Conservation (phyloP, 129 eudicot genomes). For the Flaveria robusta region DNA sequence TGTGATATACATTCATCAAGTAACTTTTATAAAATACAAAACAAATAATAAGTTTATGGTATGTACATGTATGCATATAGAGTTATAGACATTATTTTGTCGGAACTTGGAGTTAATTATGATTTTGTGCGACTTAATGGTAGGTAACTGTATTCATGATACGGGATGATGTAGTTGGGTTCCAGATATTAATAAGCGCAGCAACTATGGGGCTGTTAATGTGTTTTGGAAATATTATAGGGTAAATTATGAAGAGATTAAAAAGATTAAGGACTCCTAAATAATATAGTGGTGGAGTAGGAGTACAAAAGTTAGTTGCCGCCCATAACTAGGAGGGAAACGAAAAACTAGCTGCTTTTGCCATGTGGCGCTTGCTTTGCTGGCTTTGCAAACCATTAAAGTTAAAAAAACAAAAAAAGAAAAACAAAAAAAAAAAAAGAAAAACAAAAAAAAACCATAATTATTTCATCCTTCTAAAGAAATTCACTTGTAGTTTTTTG, state of each 20-base stretch:
- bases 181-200: not conserved
- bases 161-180: not conserved
- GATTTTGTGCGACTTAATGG: too few species aligned
- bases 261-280: not conserved
- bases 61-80: too few species aligned
- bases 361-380: constrained; percentile 26
- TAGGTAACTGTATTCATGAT: too few species aligned
- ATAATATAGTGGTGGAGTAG: not conserved
- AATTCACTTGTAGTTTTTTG: too few species aligned
- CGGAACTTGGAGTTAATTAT: too few species aligned
- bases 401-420: not conserved
- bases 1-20: too few species aligned
- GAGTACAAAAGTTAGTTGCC: constrained; percentile 30
- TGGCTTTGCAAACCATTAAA: constrained; percentile 21
- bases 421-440: not conserved
- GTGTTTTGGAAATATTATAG: not conserved
- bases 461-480: not conserved
- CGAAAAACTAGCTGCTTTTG: constrained; percentile 22
- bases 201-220: not conserved
- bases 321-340: constrained; percentile 28
- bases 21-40: too few species aligned
- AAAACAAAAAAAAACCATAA: not conserved
- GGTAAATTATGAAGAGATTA: not conserved
- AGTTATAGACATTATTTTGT: too few species aligned
- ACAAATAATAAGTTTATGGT: too few species aligned